Base-by-base conservation (phyloP, 1,284 basidiomycete species). In the Microbotryum scabiosae region DNA sequence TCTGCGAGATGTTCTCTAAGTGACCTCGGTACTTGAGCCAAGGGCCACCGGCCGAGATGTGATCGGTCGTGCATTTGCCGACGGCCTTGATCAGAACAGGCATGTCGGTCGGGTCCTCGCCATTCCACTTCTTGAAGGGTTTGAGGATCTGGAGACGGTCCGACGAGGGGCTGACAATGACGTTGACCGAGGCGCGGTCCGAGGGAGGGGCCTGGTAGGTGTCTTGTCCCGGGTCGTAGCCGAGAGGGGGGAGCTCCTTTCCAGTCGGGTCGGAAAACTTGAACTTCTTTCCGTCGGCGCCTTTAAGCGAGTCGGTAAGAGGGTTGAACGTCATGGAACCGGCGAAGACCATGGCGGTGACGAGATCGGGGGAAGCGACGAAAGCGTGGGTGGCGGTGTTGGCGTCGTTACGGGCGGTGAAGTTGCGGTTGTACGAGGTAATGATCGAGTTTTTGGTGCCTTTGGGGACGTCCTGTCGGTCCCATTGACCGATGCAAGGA, bases 351-450 rank as follows among this genome's bases (percentile, higher is more conserved):
- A 98, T 86, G 68, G 96, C 94, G 70, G 96, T 98, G 75, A 97
- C 94, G 73, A 99, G 80, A 76, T 97, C 96, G 59, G 96, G 94
- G 60, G 93, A 97, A 59, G 96, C 89, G 74, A 99, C 93, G 75
- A 98, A 99, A 59, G 93, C 92, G 78, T 97, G 94, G 54, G 96
- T 99, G 67, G 91, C 92, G 44, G 93, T 92, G 84, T 98, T 98
- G 72, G 94, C 94, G 75, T 98, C 96, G 79, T 98, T 98, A 77
- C 94, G 91, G 66, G 92, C 94, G 71, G 94, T 97, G 81, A 98
- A 98, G 87, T 98, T 98, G 78, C 96, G 92, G 86, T 98, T 98
- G 85, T 98, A 98, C 28, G 93, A 97, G 57, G 94, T 96, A 79
- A 77, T 77, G 64, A 97, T 96, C 28, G 91, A 92, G 85, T 98